phyloP scores from a whole-genome alignment of 148 eudicot species.

The Euryodendron excelsum region DNA sequence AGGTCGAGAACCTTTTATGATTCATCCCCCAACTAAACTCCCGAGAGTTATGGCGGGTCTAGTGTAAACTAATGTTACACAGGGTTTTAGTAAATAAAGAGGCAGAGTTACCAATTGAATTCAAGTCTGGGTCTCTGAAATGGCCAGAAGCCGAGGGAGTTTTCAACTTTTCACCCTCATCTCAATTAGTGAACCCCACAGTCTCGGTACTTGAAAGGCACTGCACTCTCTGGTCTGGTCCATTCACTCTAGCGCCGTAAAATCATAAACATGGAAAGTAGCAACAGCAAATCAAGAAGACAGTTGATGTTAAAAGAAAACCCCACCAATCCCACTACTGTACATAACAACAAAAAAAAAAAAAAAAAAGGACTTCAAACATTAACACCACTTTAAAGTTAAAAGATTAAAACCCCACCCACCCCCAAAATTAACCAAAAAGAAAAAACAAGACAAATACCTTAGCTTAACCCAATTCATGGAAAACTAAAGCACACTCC shows the following conservation, averaged over 20 bases:
- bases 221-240: conserved; percentile 5
- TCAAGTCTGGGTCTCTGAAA: not conserved
- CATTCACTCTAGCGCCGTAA: not conserved
- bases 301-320: not conserved
- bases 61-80: too few relatives aligned
- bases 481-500: not conserved
- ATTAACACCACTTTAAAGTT: conserved; percentile 3
- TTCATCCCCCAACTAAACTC: too few relatives aligned
- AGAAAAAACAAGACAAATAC: conserved; percentile 2
- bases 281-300: not conserved
- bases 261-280: not conserved
- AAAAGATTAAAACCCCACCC: not conserved
- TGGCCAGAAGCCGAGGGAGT: conserved; percentile 9
- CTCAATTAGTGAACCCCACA: conserved; percentile 14
- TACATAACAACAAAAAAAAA: conserved; percentile 8
- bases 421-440: not conserved
- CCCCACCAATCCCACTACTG: conserved; percentile 17
- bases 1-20: too few relatives aligned
- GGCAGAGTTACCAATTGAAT: conserved; percentile 12
- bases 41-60: too few relatives aligned
- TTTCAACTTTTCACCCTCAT: conserved; percentile 12
- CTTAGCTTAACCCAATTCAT: not conserved
- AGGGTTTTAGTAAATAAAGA: too few relatives aligned
- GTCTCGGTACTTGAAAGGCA: conserved; percentile 21
- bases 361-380: not conserved